Conservation (phyloP, 2,329 filamentous ascomycete genomes). For the Grosmannia serpens region DNA sequence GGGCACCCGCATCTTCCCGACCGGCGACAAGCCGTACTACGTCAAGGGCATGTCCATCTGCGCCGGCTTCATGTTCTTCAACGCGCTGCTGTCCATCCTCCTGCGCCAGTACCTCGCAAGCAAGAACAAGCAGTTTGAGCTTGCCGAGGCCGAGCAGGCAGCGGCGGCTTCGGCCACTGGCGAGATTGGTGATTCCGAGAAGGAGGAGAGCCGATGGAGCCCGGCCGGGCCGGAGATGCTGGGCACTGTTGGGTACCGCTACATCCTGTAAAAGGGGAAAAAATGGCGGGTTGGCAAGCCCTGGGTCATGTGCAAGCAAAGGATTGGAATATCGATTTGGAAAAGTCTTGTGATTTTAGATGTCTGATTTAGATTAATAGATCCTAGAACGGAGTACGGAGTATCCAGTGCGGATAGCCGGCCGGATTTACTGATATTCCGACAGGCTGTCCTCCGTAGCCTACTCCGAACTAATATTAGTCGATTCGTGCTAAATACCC, state of each 20-base stretch:
- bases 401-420: neutral
- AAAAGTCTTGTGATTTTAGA: neutral
- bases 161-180: neutral
- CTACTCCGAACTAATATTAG: neutral
- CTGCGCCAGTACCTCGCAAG: constrained; percentile 21
- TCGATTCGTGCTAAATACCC: no score
- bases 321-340: no score
- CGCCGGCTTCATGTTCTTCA: constrained; percentile 30
- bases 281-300: neutral
- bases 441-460: neutral
- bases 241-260: constrained; percentile 12
- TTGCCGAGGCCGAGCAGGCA: constrained; percentile 14
- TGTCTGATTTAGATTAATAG: no score
- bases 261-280: constrained; percentile 6
- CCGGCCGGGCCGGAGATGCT: constrained; percentile 6
- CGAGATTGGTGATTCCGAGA: constrained; percentile 1
- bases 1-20: constrained; percentile 52
- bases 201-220: neutral
- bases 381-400: no score
- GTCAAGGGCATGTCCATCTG: constrained; percentile 27
- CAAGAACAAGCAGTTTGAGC: constrained; percentile 23
- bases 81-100: constrained; percentile 22
- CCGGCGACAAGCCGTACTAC: constrained; percentile 23
- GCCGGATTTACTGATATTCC: neutral
- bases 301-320: neutral